Percentiles rank a stretch among this genome's conserved stretches.
Evolutionary conservation across 108 stramenopile species (phyloP).

Genomic region (Schizochytrium sp.): DNA sequence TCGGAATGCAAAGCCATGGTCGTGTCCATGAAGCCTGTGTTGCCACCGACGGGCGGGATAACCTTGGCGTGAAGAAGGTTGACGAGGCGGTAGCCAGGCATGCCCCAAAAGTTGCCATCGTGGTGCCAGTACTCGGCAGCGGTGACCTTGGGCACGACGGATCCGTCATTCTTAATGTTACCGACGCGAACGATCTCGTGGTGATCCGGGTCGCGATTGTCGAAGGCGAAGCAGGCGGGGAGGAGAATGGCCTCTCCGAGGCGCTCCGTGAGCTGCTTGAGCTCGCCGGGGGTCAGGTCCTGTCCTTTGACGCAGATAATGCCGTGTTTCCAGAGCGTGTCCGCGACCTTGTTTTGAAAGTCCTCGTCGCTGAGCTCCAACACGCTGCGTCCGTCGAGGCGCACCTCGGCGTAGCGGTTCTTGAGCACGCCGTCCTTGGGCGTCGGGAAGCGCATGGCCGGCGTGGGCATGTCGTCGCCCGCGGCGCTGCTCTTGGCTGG

Average conservation of each 20-base stretch:
- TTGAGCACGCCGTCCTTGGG: background rate
- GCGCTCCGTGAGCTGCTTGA: background rate
- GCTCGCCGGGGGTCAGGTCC: background rate
- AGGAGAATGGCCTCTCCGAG: background rate
- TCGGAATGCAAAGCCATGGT: background rate
- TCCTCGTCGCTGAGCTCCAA: background rate
- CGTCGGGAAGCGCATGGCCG: background rate
- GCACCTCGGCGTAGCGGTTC: background rate
- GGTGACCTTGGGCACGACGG: background rate
- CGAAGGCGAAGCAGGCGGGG: background rate
- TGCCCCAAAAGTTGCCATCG: constrained; percentile 11
- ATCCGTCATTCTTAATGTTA: background rate
- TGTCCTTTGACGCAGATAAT: background rate
- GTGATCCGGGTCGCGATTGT: constrained; percentile 8
- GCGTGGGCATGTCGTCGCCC: background rate
- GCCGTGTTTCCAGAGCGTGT: background rate
- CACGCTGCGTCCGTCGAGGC: background rate
- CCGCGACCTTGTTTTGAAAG: background rate
- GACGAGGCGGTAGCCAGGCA: constrained; percentile 9
- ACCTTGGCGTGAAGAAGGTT: constrained; percentile 16
- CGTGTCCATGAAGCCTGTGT: constrained; percentile 17
- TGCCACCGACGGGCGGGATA: constrained; percentile 3
- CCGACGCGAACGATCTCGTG: constrained; percentile 1
- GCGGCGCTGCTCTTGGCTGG: background rate
- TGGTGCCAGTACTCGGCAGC: constrained; percentile 18